Conservation (phyloP, 2,329 filamentous ascomycete species). For the Pseudodiploospora longispora region DNA sequence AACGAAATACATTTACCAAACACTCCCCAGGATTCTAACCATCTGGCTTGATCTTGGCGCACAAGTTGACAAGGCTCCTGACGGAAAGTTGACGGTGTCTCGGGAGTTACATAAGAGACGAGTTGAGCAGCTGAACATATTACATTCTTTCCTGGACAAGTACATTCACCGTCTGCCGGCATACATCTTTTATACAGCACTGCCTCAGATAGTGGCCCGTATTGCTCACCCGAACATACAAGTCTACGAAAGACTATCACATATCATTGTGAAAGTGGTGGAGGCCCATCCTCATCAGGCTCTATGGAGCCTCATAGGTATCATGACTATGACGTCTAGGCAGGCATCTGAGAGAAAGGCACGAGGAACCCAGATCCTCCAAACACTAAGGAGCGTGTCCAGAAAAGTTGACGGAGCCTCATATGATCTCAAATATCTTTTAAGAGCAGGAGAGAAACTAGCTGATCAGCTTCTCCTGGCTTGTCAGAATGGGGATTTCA, state of each 20-base stretch:
- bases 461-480: slow-evolving; percentile 73
- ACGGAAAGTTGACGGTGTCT: slow-evolving; percentile 45
- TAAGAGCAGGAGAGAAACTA: slow-evolving; percentile 72
- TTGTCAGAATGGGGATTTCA: slow-evolving; percentile 70
- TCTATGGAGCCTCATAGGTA: slow-evolving; percentile 81
- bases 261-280: slow-evolving; percentile 82
- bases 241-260: slow-evolving; percentile 68
- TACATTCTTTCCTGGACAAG: slow-evolving; percentile 72
- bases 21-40: slow-evolving; percentile 81
- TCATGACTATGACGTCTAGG: slow-evolving; percentile 76
- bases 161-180: slow-evolving; percentile 65
- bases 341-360: slow-evolving; percentile 57
- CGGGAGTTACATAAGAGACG: slow-evolving; percentile 47
- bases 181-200: slow-evolving; percentile 71
- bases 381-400: slow-evolving; percentile 36
- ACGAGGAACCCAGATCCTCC: slow-evolving; percentile 45
- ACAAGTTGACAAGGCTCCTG: slow-evolving; percentile 56
- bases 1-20: slow-evolving; percentile 94
- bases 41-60: slow-evolving; percentile 90
- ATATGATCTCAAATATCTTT: slow-evolving; percentile 60
- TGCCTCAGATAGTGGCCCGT: slow-evolving; percentile 91
- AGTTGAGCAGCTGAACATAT: slow-evolving; percentile 55
- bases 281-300: slow-evolving; percentile 82
- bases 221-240: slow-evolving; percentile 78
- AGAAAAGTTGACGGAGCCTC: slow-evolving; percentile 44